A percentile compares a stretch with the other conserved stretches of the same genome.
Evolutionary conservation across 148 eudicot species (phyloP).

Genomic region (Vaccinium myrtillus): DNA sequence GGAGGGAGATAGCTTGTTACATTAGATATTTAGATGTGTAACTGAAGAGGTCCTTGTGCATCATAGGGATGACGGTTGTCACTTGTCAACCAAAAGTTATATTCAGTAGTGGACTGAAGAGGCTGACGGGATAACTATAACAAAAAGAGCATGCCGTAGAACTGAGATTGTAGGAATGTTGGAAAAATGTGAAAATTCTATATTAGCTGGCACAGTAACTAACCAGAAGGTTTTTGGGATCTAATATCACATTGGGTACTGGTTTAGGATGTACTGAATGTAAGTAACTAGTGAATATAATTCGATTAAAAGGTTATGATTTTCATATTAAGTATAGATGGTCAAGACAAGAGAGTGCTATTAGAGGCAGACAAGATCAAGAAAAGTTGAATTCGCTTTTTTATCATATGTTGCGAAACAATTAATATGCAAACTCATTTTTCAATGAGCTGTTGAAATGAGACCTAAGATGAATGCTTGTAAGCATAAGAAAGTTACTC

Average conservation of each 20-base stretch:
- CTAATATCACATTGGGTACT: not conserved
- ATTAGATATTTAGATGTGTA: not conserved
- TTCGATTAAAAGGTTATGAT: not conserved
- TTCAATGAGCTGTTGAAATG: not conserved
- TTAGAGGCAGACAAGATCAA: not conserved
- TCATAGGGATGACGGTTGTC: not conserved
- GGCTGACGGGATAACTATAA: not conserved
- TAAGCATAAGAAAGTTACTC: not conserved
- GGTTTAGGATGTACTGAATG: not conserved
- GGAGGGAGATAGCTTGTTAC: not conserved
- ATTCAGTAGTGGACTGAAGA: not conserved
- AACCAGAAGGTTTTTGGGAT: not conserved
- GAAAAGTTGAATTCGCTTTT: not conserved
- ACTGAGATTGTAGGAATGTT: not conserved
- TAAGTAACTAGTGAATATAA: not conserved
- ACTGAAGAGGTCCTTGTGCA: not conserved
- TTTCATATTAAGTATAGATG: not conserved
- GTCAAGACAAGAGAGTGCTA: not conserved
- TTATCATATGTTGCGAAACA: not conserved
- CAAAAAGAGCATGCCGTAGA: not conserved
- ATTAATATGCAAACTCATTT: not conserved
- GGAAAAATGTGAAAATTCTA: not conserved
- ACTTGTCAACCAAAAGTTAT: not conserved
- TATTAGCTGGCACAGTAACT: not conserved
- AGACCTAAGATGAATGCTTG: not conserved